Conservation (phyloP, 352 stramenopile species). For the Globisporangium echinulatum region DNA sequence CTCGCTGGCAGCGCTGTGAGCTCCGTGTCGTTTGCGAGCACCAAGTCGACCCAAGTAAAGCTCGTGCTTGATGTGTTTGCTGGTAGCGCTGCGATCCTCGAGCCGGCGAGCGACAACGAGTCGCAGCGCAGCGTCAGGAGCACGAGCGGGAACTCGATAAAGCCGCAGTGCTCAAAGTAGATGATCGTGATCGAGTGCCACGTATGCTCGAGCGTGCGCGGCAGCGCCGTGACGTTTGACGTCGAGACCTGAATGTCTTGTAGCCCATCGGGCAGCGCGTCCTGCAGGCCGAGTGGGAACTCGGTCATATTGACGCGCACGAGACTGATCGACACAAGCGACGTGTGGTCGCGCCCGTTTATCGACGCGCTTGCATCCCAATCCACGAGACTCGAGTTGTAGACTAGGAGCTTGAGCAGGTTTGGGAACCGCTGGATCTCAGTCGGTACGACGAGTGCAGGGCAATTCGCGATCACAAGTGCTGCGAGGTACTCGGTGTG, state of each 20-base stretch:
- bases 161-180: slow-evolving; percentile 17
- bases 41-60: slow-evolving; percentile 16
- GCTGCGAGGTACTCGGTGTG: slow-evolving; percentile 18
- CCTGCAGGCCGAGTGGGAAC: slow-evolving; percentile 11
- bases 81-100: slow-evolving; percentile 13
- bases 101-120: slow-evolving; percentile 16
- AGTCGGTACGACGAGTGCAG: slow-evolving; percentile 17
- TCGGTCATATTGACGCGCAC: slow-evolving; percentile 15
- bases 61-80: slow-evolving; percentile 15
- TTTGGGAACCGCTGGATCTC: slow-evolving; percentile 22
- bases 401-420: slow-evolving; percentile 27
- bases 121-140: slow-evolving; percentile 12
- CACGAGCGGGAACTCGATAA: slow-evolving; percentile 9
- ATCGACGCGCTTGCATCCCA: slow-evolving; percentile 20
- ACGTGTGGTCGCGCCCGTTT: slow-evolving; percentile 14
- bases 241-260: slow-evolving; percentile 12
- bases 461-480: slow-evolving; percentile 28
- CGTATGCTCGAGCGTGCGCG: not conserved
- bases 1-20: slow-evolving; percentile 8
- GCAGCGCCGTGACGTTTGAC: slow-evolving; percentile 12
- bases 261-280: slow-evolving; percentile 5
- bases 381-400: slow-evolving; percentile 26
- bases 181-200: slow-evolving; percentile 12
- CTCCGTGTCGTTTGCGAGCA: slow-evolving; percentile 9
- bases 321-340: slow-evolving; percentile 11